A percentile compares a stretch with the other conserved stretches of the same genome.
Conservation (phyloP, 1,139 yeast genomes). For the Nakaseomyces sp. region DNA sequence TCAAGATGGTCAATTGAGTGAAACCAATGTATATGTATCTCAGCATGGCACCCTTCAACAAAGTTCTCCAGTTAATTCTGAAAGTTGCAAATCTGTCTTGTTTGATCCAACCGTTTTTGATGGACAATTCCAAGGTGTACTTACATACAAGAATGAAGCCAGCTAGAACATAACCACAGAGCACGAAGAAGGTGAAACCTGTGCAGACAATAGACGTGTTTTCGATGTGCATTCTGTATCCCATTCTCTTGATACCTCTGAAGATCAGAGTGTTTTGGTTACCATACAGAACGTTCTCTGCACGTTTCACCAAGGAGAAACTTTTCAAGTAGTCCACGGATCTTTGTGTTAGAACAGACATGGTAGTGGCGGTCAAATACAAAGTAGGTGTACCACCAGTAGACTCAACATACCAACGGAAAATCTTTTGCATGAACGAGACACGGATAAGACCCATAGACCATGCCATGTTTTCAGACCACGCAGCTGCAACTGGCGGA, state of each 20-base stretch:
- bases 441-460: conserved; percentile 73
- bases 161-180: conserved; percentile 58
- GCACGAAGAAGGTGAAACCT: conserved; percentile 64
- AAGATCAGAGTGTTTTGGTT: conserved; percentile 46
- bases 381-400: conserved; percentile 70
- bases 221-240: conserved; percentile 58
- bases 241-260: conserved; percentile 70
- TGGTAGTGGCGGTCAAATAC: conserved; percentile 48
- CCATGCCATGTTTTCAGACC: conserved; percentile 82
- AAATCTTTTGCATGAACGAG: conserved; percentile 63
- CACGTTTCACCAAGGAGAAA: conserved; percentile 28
- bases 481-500: conserved; percentile 73
- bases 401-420: conserved; percentile 74
- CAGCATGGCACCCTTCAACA: conserved; percentile 59
- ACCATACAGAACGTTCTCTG: conserved; percentile 33
- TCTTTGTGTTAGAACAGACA: conserved; percentile 66
- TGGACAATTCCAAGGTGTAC: conserved; percentile 41
- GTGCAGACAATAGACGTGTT: conserved; percentile 66
- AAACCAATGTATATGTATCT: conserved; percentile 70
- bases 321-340: conserved; percentile 34
- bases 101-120: conserved; percentile 38
- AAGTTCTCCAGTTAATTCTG: conserved; percentile 44
- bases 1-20: conserved; percentile 58
- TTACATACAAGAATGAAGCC: conserved; percentile 42
- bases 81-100: conserved; percentile 42